These are phyloP conservation scores for Quercus robur DNA, from an alignment of 306 rosid genomes.

Conservation along the genomic window DNA sequence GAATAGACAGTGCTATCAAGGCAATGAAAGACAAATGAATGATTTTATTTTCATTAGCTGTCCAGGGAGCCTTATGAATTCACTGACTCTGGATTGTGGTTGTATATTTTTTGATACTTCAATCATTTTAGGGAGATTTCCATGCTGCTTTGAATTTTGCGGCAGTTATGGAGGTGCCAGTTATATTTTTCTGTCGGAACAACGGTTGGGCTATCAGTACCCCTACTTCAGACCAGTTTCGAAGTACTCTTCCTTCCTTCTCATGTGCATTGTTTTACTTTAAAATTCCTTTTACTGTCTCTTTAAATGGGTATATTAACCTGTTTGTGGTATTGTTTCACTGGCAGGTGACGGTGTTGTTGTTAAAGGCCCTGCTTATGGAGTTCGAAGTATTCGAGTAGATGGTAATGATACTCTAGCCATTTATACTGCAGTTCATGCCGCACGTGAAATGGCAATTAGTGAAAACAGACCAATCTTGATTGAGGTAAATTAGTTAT, in stretches of 20 bases:
- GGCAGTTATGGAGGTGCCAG: constrained; percentile 86
- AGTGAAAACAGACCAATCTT: constrained; percentile 72
- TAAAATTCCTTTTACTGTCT: constrained; percentile 4
- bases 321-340: not conserved
- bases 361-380: constrained; percentile 77
- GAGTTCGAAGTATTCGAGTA: constrained; percentile 77
- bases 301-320: constrained; percentile 4
- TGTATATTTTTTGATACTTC: constrained; percentile 10
- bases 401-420: constrained; percentile 96
- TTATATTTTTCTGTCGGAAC: constrained; percentile 87
- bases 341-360: constrained; percentile 84
- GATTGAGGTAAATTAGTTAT: constrained; percentile 61
- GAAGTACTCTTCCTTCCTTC: constrained; percentile 48
- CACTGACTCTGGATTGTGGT: not conserved
- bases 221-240: constrained; percentile 86
- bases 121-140: constrained; percentile 77
- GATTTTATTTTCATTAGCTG: constrained; percentile 3
- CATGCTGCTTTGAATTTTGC: constrained; percentile 92
- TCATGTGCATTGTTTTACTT: not conserved
- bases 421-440: constrained; percentile 62
- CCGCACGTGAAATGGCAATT: constrained; percentile 84
- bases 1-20: not conserved
- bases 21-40: not conserved
- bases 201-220: constrained; percentile 99
- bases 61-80: not conserved